Evolutionary conservation across 306 rosid species (phyloP).

Genomic region (Cucurbita ficifolia): DNA sequence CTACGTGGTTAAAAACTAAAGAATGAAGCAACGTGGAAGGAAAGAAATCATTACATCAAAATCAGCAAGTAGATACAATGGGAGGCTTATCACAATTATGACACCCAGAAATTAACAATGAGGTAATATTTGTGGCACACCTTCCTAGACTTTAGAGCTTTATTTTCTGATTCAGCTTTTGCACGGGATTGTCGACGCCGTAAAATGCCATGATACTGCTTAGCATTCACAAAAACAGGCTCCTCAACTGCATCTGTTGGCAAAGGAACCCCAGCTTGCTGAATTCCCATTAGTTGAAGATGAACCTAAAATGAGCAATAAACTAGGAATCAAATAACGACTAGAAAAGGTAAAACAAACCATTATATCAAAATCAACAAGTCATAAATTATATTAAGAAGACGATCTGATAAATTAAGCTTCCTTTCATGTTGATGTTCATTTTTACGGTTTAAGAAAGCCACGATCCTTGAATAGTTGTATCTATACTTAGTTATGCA

Average conservation of each 20-base stretch:
- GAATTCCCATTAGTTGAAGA: constrained; percentile 92
- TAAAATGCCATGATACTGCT: constrained; percentile 89
- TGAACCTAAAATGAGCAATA: constrained; percentile 43
- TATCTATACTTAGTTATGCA: neutral
- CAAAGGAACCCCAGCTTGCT: constrained; percentile 87
- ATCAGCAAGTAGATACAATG: neutral
- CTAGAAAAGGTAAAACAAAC: neutral
- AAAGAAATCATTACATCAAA: neutral
- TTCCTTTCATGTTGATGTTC: neutral
- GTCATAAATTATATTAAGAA: neutral
- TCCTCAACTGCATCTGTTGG: constrained; percentile 89
- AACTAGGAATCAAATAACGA: constrained; percentile 2
- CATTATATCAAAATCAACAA: neutral
- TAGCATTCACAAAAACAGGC: constrained; percentile 91
- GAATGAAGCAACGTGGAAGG: neutral
- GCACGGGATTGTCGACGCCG: constrained; percentile 91
- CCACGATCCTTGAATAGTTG: neutral
- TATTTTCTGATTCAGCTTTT: constrained; percentile 88
- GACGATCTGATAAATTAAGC: neutral
- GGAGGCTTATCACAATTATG: constrained; percentile 1
- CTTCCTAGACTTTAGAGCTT: constrained; percentile 67
- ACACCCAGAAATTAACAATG: neutral
- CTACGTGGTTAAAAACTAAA: neutral
- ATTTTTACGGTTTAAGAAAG: neutral
- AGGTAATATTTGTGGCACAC: constrained; percentile 17